These are phyloP conservation scores for Tranzscheliella williamsii DNA, from an alignment of 1,284 basidiomycete species.

Conservation along the genomic window DNA sequence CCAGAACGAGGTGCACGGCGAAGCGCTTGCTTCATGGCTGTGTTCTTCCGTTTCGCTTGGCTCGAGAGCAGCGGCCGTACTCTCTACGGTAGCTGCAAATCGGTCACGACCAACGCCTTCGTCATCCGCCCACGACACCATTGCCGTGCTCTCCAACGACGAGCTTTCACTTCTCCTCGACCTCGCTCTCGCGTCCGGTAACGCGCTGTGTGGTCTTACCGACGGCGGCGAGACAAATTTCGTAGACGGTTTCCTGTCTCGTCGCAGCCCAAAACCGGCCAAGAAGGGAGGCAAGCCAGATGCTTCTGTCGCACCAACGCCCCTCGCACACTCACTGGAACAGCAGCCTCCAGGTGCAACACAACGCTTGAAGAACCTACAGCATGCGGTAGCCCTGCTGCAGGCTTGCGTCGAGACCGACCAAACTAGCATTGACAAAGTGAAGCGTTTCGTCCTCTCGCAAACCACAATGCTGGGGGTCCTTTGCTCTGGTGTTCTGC, in stretches of 20 bases:
- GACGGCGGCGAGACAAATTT: constrained; percentile 40
- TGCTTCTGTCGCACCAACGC: neutral
- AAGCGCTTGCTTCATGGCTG: constrained; percentile 39
- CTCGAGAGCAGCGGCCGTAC: constrained; percentile 18
- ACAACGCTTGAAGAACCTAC: constrained; percentile 21
- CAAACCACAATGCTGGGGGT: constrained; percentile 42
- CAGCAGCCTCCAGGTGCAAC: constrained; percentile 21
- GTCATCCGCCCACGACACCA: constrained; percentile 4
- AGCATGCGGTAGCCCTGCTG: constrained; percentile 23
- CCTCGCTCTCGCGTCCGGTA: constrained; percentile 34
- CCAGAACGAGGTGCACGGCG: constrained; percentile 19
- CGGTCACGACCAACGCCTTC: constrained; percentile 15
- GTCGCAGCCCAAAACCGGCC: constrained; percentile 6
- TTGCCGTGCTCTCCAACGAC: constrained; percentile 19
- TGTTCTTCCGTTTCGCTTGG: constrained; percentile 35
- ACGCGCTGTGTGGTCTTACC: constrained; percentile 42
- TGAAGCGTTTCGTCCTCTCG: constrained; percentile 32
- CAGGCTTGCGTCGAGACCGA: constrained; percentile 31
- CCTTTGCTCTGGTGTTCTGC: constrained; percentile 28
- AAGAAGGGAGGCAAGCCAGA: constrained; percentile 18
- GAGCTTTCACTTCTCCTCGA: constrained; percentile 34
- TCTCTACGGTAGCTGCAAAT: constrained; percentile 14
- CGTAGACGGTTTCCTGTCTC: constrained; percentile 27
- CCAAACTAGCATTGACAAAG: constrained; percentile 17
- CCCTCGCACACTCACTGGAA: constrained; percentile 15